Base-by-base conservation (phyloP, 495 filamentous ascomycete genomes). In the Xylaria sp. region DNA sequence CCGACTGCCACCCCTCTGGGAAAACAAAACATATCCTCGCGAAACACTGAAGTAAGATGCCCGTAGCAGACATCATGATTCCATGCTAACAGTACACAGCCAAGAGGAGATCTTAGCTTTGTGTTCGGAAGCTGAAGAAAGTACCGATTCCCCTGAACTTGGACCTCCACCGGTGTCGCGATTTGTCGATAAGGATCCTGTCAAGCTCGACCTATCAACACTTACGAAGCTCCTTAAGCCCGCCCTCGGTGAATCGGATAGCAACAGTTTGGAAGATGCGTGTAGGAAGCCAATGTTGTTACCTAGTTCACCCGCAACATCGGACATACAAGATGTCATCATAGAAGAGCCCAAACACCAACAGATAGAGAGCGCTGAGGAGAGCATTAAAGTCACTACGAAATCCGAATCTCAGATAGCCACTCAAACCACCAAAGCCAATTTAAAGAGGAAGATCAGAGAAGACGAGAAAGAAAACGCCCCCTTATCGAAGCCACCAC, bases 21-120 rank as follows among this genome's bases (percentile, higher is more conserved):
- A 99, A 80, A 90, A 93, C 76, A 96, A 94, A 80, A 82, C 81
- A 46, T 97, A 88, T 74, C 91, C 91, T 19, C 84, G 93, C 68
- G 83, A 82, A 68, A 95, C 93, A 3, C 80, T 96, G 70, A 92
- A 90, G 93, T 97, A 85, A 73, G 89, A 4, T 70, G 1, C 33
- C 2, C 11, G 19, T 11, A 19, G 17, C 26, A 41, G 12, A 31
- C 6, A 55, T 40, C 1, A 14, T 43, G 61, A 58, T 6, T 31
- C 31, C 4, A 33, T 70, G 33, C 79, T 84, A 70, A 84, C 61
- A 31, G 19, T 21, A 35, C 31, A n/a, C 71, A 86, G 82, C 40
- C 76, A 68, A 40, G 82, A 84, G 40, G 81, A 88, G 61, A 83
- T 85, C 29, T 35, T 85, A 46, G 83, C 84, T 8, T 71, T 91